Conservation (phyloP, 2,329 filamentous ascomycete species). For the Fusarium proliferatum region DNA sequence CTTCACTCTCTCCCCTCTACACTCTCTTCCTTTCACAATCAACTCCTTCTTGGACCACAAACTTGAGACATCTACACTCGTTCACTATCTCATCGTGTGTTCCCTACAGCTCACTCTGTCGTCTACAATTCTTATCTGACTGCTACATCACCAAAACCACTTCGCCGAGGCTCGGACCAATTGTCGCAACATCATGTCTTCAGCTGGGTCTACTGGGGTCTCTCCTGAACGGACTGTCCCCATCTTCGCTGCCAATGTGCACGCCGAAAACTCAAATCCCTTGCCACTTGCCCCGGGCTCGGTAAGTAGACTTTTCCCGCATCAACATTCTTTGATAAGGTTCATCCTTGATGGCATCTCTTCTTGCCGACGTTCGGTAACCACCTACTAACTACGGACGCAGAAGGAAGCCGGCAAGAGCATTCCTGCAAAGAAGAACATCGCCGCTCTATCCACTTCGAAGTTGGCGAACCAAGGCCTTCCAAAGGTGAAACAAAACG, state of each 20-base stretch:
- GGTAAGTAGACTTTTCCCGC: conserved; percentile 33
- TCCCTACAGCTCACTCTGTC: conserved; percentile 44
- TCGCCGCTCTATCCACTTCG: conserved; percentile 61
- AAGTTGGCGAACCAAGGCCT: conserved; percentile 66
- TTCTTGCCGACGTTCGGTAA: not conserved
- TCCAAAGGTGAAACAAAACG: conserved; percentile 59
- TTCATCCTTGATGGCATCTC: not conserved
- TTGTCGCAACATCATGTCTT: conserved; percentile 45
- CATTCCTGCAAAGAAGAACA: conserved; percentile 54
- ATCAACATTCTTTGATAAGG: not conserved
- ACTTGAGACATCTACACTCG: conserved; percentile 42
- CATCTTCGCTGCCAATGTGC: conserved; percentile 20
- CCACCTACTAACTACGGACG: not conserved
- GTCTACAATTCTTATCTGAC: conserved; percentile 41
- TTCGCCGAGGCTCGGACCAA: conserved; percentile 7
- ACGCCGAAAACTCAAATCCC: conserved; percentile 39
- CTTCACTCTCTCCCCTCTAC: conserved; percentile 20
- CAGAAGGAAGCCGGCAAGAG: conserved; percentile 37
- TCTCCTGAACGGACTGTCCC: conserved; percentile 43
- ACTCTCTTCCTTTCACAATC: conserved; percentile 21
- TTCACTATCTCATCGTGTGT: conserved; percentile 45
- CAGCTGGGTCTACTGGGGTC: conserved; percentile 43
- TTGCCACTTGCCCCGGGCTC: conserved; percentile 16
- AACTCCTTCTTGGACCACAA: conserved; percentile 31
- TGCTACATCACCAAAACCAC: conserved; percentile 14